phyloP scores from a whole-genome alignment of 768 basidiomycete species.

The Lactarius vividus region DNA sequence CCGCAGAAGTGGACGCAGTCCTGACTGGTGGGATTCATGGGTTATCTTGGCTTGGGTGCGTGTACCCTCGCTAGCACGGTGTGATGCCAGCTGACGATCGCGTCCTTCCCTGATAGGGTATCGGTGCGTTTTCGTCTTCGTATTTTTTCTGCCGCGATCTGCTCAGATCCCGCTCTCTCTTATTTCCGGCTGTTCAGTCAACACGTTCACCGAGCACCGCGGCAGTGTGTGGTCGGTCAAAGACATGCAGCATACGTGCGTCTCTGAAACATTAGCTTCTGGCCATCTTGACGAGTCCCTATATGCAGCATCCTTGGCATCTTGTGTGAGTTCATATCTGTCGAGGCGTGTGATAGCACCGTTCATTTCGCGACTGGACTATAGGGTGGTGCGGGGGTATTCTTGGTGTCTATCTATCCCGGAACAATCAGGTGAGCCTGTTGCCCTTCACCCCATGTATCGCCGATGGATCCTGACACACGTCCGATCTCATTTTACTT shows the following conservation, averaged over 20 bases:
- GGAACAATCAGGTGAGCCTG: constrained; percentile 64
- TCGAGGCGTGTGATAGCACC: neutral
- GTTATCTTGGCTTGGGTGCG: constrained; percentile 54
- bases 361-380: constrained; percentile 11
- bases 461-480: constrained; percentile 4
- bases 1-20: constrained; percentile 63
- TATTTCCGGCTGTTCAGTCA: constrained; percentile 46
- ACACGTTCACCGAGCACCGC: constrained; percentile 91
- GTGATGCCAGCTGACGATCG: constrained; percentile 4
- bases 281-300: constrained; percentile 6
- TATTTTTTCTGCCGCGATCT: neutral
- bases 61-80: constrained; percentile 8
- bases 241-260: constrained; percentile 93
- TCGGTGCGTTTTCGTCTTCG: constrained; percentile 20
- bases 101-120: constrained; percentile 20
- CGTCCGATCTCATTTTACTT: constrained; percentile 5
- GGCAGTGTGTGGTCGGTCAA: constrained; percentile 81
- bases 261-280: constrained; percentile 24
- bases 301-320: constrained; percentile 62
- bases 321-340: constrained; percentile 48
- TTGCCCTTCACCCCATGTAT: constrained; percentile 5
- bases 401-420: constrained; percentile 80
- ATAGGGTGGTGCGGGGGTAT: constrained; percentile 90
- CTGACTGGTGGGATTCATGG: constrained; percentile 88
- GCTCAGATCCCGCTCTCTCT: neutral